Conservation (phyloP, 495 filamentous ascomycete genomes). For the Aspergillus ellipticus region DNA sequence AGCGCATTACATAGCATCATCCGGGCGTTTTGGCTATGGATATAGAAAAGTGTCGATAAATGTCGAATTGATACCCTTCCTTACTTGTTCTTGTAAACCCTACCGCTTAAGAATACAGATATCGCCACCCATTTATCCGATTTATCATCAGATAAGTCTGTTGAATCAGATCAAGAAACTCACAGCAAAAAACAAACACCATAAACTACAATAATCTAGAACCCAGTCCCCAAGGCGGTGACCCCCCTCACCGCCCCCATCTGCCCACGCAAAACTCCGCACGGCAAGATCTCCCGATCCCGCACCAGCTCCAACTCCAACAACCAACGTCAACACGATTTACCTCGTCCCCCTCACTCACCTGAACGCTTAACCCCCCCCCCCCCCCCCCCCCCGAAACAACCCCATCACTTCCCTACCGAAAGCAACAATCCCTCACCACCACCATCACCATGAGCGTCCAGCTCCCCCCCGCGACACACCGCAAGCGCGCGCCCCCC, state of each 20-base stretch:
- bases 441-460: constrained; percentile 36
- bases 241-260: constrained; percentile 6
- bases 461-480: constrained; percentile 51
- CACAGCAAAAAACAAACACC: too few relatives aligned
- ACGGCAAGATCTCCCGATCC: neutral
- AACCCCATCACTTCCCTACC: neutral
- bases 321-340: too few relatives aligned
- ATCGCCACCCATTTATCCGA: too few relatives aligned
- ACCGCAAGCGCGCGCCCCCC: constrained; percentile 67
- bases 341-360: too few relatives aligned
- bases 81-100: neutral
- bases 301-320: neutral
- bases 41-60: neutral
- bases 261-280: constrained; percentile 7
- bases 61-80: constrained; percentile 11
- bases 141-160: too few relatives aligned
- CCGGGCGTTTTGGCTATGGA: constrained; percentile 13
- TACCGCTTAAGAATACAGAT: too few relatives aligned
- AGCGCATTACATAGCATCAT: constrained; percentile 6
- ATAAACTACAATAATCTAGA: neutral
- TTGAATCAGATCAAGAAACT: too few relatives aligned
- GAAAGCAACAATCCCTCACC: constrained; percentile 2
- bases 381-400: too few relatives aligned
- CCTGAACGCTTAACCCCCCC: too few relatives aligned
- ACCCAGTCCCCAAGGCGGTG: constrained; percentile 9